phyloP scores from a whole-genome alignment of 164 flowering plant genomes.

The Sedum album region DNA sequence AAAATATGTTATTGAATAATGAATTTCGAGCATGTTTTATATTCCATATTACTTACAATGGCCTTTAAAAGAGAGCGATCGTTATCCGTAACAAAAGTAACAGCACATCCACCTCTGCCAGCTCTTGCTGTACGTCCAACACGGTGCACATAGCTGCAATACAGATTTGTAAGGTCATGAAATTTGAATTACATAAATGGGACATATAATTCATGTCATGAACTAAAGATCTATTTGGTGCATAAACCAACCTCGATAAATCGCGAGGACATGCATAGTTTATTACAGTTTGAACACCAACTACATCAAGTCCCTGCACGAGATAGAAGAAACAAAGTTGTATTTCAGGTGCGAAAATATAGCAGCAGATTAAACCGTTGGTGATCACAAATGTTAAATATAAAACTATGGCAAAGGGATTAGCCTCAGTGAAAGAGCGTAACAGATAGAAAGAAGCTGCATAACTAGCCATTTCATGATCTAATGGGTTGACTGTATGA shows the following conservation, averaged over 20 bases:
- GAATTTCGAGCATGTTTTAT: neutral
- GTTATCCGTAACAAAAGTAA: slow-evolving; percentile 85
- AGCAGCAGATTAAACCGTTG: neutral
- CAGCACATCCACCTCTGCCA: slow-evolving; percentile 95
- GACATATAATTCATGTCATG: neutral
- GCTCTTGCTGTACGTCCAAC: slow-evolving; percentile 99
- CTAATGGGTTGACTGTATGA: neutral
- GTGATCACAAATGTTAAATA: neutral
- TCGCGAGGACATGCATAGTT: slow-evolving; percentile 93
- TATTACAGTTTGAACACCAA: slow-evolving; percentile 91
- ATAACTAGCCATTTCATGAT: neutral
- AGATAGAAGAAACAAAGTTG: neutral
- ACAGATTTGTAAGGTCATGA: slow-evolving; percentile 6
- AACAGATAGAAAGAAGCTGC: neutral
- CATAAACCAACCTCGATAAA: slow-evolving; percentile 49
- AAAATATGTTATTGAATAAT: neutral
- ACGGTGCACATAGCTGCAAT: slow-evolving; percentile 81
- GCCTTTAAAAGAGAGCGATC: slow-evolving; percentile 79
- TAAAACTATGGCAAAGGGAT: neutral
- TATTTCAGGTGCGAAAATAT: neutral
- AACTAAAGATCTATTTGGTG: neutral
- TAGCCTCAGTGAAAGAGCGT: neutral
- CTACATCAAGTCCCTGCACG: slow-evolving; percentile 85
- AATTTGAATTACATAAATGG: neutral
- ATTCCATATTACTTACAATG: slow-evolving; percentile 49